Evolutionary conservation across 805 yeast species (phyloP), one percentile per base, ranked within the genome.

Genomic region (Ogataea minuta): DNA sequence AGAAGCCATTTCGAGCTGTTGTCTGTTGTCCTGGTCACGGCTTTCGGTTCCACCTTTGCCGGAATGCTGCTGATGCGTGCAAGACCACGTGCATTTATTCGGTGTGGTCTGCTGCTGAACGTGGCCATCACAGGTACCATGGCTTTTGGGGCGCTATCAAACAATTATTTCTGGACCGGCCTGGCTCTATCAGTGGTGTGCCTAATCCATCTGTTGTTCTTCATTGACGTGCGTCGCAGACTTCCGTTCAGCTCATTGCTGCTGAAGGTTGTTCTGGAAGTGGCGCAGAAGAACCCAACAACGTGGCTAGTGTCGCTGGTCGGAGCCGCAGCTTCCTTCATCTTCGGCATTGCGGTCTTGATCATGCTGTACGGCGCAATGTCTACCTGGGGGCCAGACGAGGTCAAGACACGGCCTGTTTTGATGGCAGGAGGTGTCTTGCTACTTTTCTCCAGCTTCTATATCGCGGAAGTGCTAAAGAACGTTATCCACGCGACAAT

Each of bases 401-500:
- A 44, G 7, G 46, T 50, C 33, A 46, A 50, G 14, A 36, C 42
- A 28, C 28, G 34, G 20, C 24, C 23, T 20, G 27, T 47, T 3
- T 46, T 60, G 7, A 39, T 50, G 9, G 31, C 36, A 3, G 26
- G 46, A 4, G 25, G 74, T 69, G 53, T 87, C 15, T 80, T 76
- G 59, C 75, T 83, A 5, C 76, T 86, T 48, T 86, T 90, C 60
- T 83, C 91, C 6, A 93, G 93, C 11, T 84, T 75, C 57, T 84
- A 79, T 60, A 77, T 87, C 44, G 72, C 91, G 12, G 96, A 88
- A 61, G 93, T 89, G 14, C 68, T 86, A 40, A 79, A 79, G 64
- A 87, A 83, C 52, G 73, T 86, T 12, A 78, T 86, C 27, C 95
- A 90, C 54, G 83, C 82, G 12, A 77, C 90, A 0, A 77, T 87